These are phyloP conservation scores for Pholiota molesta DNA, from an alignment of 768 basidiomycete genomes.

Conservation along the genomic window DNA sequence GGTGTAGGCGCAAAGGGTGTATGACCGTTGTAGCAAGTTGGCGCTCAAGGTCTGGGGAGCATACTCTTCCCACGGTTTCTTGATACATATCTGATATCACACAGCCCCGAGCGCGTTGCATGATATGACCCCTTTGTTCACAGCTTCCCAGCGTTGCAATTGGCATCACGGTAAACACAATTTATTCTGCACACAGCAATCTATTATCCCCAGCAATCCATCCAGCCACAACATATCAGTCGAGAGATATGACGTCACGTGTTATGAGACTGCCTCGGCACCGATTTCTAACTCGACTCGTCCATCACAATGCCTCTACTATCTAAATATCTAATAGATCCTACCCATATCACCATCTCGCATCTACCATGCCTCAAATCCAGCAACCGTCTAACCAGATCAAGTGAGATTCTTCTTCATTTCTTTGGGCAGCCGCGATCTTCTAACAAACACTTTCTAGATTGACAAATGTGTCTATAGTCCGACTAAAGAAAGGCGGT, in stretches of 20 bases:
- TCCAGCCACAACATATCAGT: too few species aligned
- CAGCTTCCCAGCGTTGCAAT: too few species aligned
- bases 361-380: constrained; percentile 51
- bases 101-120: background rate
- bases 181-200: too few species aligned
- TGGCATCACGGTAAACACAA: too few species aligned
- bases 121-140: background rate
- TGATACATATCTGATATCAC: background rate
- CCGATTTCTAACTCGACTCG: constrained; percentile 2
- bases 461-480: constrained; percentile 96
- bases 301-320: background rate
- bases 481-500: constrained; percentile 94
- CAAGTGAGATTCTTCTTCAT: constrained; percentile 51
- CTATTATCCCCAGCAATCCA: too few species aligned
- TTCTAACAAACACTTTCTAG: constrained; percentile 40
- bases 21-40: background rate
- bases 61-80: background rate
- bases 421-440: background rate
- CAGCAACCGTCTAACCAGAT: constrained; percentile 91
- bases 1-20: constrained; percentile 3
- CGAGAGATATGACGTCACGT: constrained; percentile 25
- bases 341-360: constrained; percentile 7
- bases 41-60: background rate
- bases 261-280: constrained; percentile 15
- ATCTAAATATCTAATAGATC: background rate